Percentiles rank a stretch among this genome's conserved stretches.
phyloP scores from a whole-genome alignment of 1,284 basidiomycete genomes.

The Bjerkandera adusta region DNA sequence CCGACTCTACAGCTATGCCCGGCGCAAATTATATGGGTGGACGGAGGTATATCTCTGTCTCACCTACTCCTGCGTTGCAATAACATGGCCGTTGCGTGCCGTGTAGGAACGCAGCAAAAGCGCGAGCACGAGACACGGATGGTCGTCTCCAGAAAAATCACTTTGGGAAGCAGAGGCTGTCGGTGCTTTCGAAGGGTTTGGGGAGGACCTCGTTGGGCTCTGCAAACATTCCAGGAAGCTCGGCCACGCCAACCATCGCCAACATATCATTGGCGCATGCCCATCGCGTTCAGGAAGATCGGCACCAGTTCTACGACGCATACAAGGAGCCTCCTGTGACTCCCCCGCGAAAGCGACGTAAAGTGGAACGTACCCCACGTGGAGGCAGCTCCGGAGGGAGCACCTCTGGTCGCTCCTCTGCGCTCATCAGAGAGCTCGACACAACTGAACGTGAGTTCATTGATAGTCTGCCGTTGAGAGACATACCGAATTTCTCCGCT shows the following conservation, averaged over 20 bases:
- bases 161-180: conserved; percentile 54
- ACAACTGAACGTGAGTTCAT: conserved; percentile 24
- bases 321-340: conserved; percentile 2
- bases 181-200: conserved; percentile 43
- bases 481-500: background rate
- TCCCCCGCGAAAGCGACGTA: background rate
- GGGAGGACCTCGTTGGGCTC: conserved; percentile 13
- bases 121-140: conserved; percentile 47
- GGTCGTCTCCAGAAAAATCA: conserved; percentile 49
- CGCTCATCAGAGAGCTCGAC: conserved; percentile 23
- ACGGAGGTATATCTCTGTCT: background rate
- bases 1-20: no score
- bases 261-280: conserved; percentile 28
- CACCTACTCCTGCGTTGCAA: no score
- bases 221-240: background rate
- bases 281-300: conserved; percentile 4
- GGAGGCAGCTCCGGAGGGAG: background rate
- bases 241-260: background rate
- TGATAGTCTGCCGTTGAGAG: conserved; percentile 3
- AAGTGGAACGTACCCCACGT: background rate
- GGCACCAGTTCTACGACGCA: background rate
- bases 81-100: no score
- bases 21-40: conserved; percentile 8
- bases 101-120: conserved; percentile 51
- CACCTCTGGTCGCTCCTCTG: conserved; percentile 12